Percentiles rank a stretch among this genome's conserved stretches.
Conservation (phyloP, 768 basidiomycete species). For the Galerina sulciceps region DNA sequence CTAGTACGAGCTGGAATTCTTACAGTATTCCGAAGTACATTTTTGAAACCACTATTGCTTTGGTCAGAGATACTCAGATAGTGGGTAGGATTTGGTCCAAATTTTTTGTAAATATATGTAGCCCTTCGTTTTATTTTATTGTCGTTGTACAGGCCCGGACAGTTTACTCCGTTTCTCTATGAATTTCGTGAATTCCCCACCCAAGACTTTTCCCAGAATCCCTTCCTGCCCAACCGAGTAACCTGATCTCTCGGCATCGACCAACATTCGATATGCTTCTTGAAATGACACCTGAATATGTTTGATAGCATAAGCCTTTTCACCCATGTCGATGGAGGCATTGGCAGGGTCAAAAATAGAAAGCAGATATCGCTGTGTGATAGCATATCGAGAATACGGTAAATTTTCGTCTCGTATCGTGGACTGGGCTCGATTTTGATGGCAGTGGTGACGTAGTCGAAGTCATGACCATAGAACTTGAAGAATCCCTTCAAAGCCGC, state of each 20-base stretch:
- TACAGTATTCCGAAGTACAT: no score
- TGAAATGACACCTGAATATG: conserved; percentile 25
- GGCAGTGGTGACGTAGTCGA: conserved; percentile 20
- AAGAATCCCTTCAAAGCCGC: conserved; percentile 23
- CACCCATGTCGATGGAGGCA: conserved; percentile 23
- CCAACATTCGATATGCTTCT: conserved; percentile 17
- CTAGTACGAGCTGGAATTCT: no score
- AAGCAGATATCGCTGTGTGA: conserved; percentile 20
- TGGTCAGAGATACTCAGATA: no score
- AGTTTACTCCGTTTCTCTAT: neutral
- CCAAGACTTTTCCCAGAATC: conserved; percentile 15
- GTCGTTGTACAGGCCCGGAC: neutral
- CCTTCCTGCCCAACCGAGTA: neutral
- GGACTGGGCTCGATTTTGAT: conserved; percentile 24
- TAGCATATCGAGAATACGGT: conserved; percentile 6
- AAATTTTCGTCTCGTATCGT: conserved; percentile 12
- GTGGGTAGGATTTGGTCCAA: no score
- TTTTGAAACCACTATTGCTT: no score
- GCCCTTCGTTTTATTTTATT: no score
- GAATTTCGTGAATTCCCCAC: conserved; percentile 18
- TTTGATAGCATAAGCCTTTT: conserved; percentile 30
- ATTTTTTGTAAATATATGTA: no score
- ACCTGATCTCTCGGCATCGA: neutral
- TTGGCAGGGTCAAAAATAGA: conserved; percentile 28
- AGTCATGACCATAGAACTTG: conserved; percentile 27